Conservation (phyloP, 805 yeast genomes). For the Candida nonsorbophila region DNA sequence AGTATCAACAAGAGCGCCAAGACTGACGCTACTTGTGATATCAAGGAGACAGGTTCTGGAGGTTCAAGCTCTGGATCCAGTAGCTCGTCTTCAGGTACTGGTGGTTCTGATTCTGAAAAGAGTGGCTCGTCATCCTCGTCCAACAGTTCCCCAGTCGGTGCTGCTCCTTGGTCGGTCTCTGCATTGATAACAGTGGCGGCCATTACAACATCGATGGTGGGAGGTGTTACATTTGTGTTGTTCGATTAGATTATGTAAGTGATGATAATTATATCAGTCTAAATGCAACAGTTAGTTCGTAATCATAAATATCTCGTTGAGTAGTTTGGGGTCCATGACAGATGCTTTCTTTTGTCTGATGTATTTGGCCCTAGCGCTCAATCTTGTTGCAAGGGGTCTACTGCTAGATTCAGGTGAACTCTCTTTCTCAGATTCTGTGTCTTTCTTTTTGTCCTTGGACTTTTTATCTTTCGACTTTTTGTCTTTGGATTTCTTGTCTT, state of each 20-base stretch:
- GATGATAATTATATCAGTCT: background rate
- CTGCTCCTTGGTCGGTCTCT: conserved; percentile 20
- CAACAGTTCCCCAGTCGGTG: conserved; percentile 12
- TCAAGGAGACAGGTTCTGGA: conserved; percentile 7
- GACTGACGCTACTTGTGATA: conserved; percentile 26
- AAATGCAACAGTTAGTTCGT: conserved; percentile 28
- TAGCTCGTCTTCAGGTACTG: conserved; percentile 15
- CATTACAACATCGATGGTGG: conserved; percentile 33
- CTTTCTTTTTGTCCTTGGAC: conserved; percentile 1
- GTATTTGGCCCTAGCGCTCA: conserved; percentile 76
- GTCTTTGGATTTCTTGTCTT: conserved; percentile 8
- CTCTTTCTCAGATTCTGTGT: background rate
- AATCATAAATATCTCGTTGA: conserved; percentile 91
- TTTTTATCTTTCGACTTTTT: conserved; percentile 3
- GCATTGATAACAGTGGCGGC: conserved; percentile 29
- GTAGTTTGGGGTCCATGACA: conserved; percentile 80
- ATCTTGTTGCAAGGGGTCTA: conserved; percentile 26
- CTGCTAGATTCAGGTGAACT: conserved; percentile 5
- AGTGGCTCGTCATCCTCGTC: conserved; percentile 17
- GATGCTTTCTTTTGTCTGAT: conserved; percentile 89
- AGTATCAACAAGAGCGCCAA: conserved; percentile 27
- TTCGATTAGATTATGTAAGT: conserved; percentile 10
- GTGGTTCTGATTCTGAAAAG: conserved; percentile 16
- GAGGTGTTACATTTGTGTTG: conserved; percentile 39
- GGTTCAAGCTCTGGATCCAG: conserved; percentile 17